Conservation (phyloP, 305 asterid genomes). For the Fraxinus albicans region DNA sequence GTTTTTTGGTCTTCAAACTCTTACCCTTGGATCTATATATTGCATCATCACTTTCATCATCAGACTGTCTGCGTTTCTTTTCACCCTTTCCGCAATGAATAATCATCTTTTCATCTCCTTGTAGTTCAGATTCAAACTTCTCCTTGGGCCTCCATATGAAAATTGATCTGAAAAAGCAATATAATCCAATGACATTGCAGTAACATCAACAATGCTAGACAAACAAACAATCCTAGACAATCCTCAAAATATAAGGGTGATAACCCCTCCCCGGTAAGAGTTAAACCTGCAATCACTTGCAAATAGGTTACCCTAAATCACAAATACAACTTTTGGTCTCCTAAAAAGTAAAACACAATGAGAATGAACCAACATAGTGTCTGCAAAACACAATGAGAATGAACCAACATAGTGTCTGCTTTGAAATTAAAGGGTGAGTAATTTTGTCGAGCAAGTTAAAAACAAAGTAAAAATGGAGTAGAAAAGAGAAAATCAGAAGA, state of each 20-base stretch:
- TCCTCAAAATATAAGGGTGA: background rate
- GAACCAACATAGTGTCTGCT: background rate
- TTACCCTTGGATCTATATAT: conserved; percentile 31
- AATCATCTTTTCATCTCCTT: conserved; percentile 46
- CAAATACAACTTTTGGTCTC: background rate
- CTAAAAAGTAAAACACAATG: background rate
- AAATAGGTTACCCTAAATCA: background rate
- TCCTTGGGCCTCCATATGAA: conserved; percentile 89
- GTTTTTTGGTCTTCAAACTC: conserved; percentile 48
- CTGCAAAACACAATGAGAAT: background rate
- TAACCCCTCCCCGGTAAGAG: background rate
- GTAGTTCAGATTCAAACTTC: conserved; percentile 39
- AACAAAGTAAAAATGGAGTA: background rate
- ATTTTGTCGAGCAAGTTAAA: background rate
- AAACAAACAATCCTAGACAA: no score
- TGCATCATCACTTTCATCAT: conserved; percentile 53
- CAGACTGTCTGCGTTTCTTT: conserved; percentile 50
- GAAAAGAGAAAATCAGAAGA: background rate
- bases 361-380: background rate
- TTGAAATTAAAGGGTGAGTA: background rate
- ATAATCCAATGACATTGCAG: background rate
- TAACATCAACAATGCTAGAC: background rate
- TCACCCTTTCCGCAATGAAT: conserved; percentile 57
- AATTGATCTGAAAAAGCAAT: conserved; percentile 51
- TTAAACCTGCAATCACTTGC: background rate